Conservation (phyloP, 805 yeast genomes). For the Deakozyma indianensis region DNA sequence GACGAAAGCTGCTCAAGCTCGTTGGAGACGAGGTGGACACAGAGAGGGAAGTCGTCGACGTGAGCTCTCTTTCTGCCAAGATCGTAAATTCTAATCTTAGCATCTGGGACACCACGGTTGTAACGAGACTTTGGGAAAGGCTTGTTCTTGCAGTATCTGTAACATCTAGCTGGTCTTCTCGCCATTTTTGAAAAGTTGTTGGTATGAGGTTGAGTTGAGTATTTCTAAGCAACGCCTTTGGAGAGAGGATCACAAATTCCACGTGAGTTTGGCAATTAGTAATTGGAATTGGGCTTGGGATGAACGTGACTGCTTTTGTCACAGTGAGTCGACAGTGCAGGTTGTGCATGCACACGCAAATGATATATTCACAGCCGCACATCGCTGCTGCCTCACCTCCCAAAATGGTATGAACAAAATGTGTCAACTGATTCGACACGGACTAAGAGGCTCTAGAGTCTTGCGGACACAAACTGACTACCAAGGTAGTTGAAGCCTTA, state of each 20-base stretch:
- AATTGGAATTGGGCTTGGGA: neutral
- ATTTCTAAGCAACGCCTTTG: slow-evolving; percentile 1
- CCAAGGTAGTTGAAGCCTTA: too few relatives aligned
- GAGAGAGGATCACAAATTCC: neutral
- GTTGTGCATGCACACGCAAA: neutral
- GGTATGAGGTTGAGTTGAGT: neutral
- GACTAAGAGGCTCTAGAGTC: too few relatives aligned
- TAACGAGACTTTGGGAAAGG: slow-evolving; percentile 99
- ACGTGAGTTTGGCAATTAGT: neutral
- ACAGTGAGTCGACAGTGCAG: neutral
- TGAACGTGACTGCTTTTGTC: neutral
- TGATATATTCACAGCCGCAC: neutral
- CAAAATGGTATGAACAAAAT: too few relatives aligned
- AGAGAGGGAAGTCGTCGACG: slow-evolving; percentile 98
- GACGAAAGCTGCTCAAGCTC: slow-evolving; percentile 98
- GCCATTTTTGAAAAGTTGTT: slow-evolving; percentile 62
- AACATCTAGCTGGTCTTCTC: slow-evolving; percentile 99
- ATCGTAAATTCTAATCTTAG: slow-evolving; percentile 98
- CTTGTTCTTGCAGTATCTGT: slow-evolving; percentile 99
- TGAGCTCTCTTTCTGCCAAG: slow-evolving; percentile 99
- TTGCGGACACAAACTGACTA: too few relatives aligned
- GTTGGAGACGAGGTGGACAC: slow-evolving; percentile 98
- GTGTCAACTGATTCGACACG: too few relatives aligned
- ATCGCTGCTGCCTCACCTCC: too few relatives aligned
- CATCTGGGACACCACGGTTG: slow-evolving; percentile 99